phyloP scores from a whole-genome alignment of 441 rosid species.

The Populus hybrid region DNA sequence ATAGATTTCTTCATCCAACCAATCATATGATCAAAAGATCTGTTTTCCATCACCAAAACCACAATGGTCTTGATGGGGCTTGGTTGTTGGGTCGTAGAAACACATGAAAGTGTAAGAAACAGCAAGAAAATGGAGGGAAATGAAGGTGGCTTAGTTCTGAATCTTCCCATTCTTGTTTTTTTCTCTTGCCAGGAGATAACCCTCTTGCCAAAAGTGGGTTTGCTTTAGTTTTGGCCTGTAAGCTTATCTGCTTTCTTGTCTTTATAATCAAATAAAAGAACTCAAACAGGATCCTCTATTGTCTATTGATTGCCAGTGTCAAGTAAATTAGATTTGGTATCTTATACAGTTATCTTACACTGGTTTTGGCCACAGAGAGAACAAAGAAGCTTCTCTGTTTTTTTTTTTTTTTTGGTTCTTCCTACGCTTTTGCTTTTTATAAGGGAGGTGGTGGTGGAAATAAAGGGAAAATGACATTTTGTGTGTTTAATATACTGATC shows the following conservation, averaged over 20 bases:
- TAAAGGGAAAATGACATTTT: no score
- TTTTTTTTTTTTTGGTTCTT: not conserved
- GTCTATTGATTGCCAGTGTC: not conserved
- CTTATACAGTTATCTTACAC: not conserved
- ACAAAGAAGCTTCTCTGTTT: slow-evolving; percentile 24
- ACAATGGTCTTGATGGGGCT: slow-evolving; percentile 81
- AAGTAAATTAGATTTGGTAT: slow-evolving; percentile 4
- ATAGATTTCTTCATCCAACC: slow-evolving; percentile 92
- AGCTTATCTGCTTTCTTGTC: not conserved
- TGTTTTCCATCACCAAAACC: slow-evolving; percentile 85
- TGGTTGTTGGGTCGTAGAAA: slow-evolving; percentile 42
- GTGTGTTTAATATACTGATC: no score
- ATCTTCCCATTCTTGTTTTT: slow-evolving; percentile 20
- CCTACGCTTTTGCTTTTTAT: not conserved
- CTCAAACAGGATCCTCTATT: not conserved
- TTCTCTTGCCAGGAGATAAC: not conserved
- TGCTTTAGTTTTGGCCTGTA: not conserved
- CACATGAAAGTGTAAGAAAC: slow-evolving; percentile 39
- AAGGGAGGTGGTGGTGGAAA: not conserved
- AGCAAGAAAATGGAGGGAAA: slow-evolving; percentile 39
- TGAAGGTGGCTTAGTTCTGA: slow-evolving; percentile 21
- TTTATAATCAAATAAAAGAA: not conserved
- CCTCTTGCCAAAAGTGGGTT: slow-evolving; percentile 9
- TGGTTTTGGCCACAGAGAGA: slow-evolving; percentile 2
- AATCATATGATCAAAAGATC: slow-evolving; percentile 93